These are phyloP conservation scores for Melampsora medusae DNA, from an alignment of 1,284 basidiomycete genomes.

Conservation along the genomic window DNA sequence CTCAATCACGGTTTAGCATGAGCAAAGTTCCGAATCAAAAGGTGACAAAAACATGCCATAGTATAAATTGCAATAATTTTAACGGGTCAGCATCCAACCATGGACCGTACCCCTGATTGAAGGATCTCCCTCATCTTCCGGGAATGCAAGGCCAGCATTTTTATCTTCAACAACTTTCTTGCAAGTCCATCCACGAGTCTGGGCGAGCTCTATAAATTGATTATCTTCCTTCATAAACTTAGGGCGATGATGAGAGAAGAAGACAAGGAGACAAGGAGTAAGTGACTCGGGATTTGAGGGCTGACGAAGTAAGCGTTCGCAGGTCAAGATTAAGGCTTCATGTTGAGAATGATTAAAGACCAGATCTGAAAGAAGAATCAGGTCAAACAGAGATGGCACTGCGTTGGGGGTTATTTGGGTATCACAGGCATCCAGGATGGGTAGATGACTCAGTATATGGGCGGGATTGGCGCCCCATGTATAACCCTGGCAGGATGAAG, in stretches of 20 bases:
- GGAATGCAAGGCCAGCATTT: conserved; percentile 33
- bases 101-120: conserved; percentile 31
- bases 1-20: no score
- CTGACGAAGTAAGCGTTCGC: conserved; percentile 1
- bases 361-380: conserved; percentile 33
- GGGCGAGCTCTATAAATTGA: conserved; percentile 20
- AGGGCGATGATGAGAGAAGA: conserved; percentile 37
- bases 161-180: conserved; percentile 22
- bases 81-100: conserved; percentile 35
- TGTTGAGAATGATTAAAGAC: conserved; percentile 43
- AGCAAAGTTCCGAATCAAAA: no score
- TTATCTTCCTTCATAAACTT: conserved; percentile 17
- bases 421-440: background rate
- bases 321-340: conserved; percentile 16
- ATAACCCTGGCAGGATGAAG: no score
- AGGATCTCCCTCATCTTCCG: conserved; percentile 27
- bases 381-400: background rate
- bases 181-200: conserved; percentile 19
- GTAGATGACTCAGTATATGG: background rate
- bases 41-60: no score
- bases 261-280: conserved; percentile 27
- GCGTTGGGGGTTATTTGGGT: background rate
- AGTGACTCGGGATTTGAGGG: background rate
- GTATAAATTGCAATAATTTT: background rate
- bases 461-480: conserved; percentile 34